A percentile compares a stretch with the other conserved stretches of the same genome.
Evolutionary conservation across 148 eudicot genomes (phyloP).

Genomic region (Spergularia bocconei): DNA sequence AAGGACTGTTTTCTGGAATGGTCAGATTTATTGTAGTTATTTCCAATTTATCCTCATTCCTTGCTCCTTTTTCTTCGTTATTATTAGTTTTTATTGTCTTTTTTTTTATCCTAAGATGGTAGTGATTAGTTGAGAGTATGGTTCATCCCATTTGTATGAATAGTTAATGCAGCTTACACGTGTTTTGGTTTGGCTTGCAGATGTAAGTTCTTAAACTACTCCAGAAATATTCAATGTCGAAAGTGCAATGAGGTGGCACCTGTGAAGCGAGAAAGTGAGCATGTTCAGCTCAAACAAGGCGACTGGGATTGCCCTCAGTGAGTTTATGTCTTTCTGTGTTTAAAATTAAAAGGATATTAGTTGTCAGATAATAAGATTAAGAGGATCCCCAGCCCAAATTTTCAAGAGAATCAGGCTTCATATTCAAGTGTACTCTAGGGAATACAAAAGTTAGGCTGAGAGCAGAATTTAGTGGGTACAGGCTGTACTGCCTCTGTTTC

Average conservation of each 20-base stretch:
- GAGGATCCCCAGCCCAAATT: neutral
- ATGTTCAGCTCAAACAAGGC: constrained; percentile 27
- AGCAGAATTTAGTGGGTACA: neutral
- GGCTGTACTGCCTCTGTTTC: neutral
- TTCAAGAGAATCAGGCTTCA: neutral
- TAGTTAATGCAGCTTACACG: neutral
- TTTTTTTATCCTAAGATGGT: neutral
- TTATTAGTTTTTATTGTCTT: too few relatives aligned
- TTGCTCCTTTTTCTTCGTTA: too few relatives aligned
- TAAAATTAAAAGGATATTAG: too few relatives aligned
- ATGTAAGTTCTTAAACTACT: constrained; percentile 70
- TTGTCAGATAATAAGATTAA: too few relatives aligned
- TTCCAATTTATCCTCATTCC: too few relatives aligned
- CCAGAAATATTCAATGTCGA: constrained; percentile 54
- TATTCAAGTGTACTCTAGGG: neutral
- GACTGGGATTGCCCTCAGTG: constrained; percentile 93
- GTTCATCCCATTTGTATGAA: neutral
- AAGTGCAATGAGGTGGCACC: constrained; percentile 63
- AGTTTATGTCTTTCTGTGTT: constrained; percentile 23
- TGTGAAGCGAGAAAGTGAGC: constrained; percentile 22
- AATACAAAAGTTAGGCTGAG: neutral
- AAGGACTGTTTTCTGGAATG: too few relatives aligned
- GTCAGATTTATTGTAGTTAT: too few relatives aligned
- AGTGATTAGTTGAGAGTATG: neutral
- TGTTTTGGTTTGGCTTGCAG: constrained; percentile 46